Evolutionary conservation across 345 rosid species (phyloP), one percentile per base, ranked within the genome.

Genomic region (Sisymbrium altissimum): DNA sequence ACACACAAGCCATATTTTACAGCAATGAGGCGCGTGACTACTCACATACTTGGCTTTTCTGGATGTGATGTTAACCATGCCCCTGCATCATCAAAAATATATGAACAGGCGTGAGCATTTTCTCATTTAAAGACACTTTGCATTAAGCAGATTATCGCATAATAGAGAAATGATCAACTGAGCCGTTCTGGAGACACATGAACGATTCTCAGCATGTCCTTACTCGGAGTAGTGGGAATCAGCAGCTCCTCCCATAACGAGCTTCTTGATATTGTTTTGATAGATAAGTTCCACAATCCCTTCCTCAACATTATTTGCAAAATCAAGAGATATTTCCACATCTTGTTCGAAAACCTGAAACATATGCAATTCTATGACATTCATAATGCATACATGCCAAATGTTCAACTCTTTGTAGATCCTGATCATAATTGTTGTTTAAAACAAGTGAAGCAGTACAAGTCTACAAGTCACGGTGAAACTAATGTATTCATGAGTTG

Each of bases 171-270:
- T 32, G 21, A 1, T 46, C 49, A 66, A 18, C 25, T 7, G 60
- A 17, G 0, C 23, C 30, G 39, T 38, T 48, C 5, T 6, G 58
- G 18, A 53, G 18, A 53, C 35, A 53, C 3, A 48, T 19, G 18
- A 52, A 53, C 9, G 35, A 53, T 1, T 53, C 5, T n/a, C 21
- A n/a, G 7, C 11, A 64, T 15, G 25, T 50, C 45, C 23, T n/a
- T 87, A 91, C 92, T 76, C 77, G 10, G 83, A 52, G 78, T 76
- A 83, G 70, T 62, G 82, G 38, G 82, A 69, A 66, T 87, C 80
- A 63, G 97, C 83, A 46, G 93, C 89, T 35, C 88, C 94, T 71
- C 93, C 94, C 83, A 88, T 84, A 36, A 87, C 80, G 48, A 81
- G 91, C 78, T 81, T 85, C 58, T 79, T 86, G 17, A 88, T 81